Percentiles rank a stretch among this genome's conserved stretches.
phyloP scores from a whole-genome alignment of 768 basidiomycete species.

The Phallus indusiatus region DNA sequence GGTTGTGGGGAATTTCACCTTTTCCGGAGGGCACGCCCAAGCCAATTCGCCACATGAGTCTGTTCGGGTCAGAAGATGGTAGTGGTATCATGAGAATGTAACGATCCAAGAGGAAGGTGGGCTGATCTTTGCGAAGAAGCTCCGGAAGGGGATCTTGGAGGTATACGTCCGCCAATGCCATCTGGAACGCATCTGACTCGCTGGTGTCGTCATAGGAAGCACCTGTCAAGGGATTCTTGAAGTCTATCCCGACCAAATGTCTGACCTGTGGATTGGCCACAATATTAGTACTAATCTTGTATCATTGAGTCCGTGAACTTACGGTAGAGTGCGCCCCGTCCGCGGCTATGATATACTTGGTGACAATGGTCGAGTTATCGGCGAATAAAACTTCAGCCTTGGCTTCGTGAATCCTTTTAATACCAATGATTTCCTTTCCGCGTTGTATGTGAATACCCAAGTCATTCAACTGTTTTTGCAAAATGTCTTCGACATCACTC shows the following conservation, averaged over 20 bases:
- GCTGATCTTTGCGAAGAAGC: constrained; percentile 16
- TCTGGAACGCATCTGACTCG: constrained; percentile 22
- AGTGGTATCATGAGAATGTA: constrained; percentile 30
- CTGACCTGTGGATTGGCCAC: constrained; percentile 31
- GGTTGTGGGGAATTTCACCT: constrained; percentile 28
- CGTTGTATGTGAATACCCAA: constrained; percentile 24
- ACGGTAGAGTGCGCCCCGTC: constrained; percentile 42
- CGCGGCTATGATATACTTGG: constrained; percentile 41
- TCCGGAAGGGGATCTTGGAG: constrained; percentile 23
- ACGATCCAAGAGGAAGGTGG: constrained; percentile 21
- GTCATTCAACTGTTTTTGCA: constrained; percentile 25
- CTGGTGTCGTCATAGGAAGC: constrained; percentile 18
- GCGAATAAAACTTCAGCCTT: constrained; percentile 36
- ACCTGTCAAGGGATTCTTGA: constrained; percentile 32
- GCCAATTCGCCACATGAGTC: constrained; percentile 30
- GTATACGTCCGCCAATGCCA: constrained; percentile 39
- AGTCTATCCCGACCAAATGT: constrained; percentile 29
- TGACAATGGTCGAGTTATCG: constrained; percentile 31
- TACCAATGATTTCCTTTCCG: constrained; percentile 31
- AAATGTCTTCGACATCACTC: constrained; percentile 31
- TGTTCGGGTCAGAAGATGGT: constrained; percentile 13
- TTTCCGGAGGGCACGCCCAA: constrained; percentile 27
- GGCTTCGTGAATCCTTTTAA: constrained; percentile 5
- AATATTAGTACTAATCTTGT: background rate
- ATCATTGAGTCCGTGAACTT: constrained; percentile 21